phyloP scores from a whole-genome alignment of 1,139 yeast species.

The Kazachstania sp. region DNA sequence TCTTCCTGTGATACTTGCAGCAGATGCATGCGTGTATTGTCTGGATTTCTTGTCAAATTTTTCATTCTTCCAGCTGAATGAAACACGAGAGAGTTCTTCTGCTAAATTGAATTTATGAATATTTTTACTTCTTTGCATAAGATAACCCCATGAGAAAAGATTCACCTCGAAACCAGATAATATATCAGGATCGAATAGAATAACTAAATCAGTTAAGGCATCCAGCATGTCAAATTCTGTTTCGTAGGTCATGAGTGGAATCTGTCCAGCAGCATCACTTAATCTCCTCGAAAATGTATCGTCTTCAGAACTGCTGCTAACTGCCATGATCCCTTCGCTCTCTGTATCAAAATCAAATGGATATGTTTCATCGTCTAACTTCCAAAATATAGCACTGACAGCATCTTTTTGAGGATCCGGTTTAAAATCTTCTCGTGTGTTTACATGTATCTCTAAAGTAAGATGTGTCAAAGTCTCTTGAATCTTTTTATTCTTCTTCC shows the following conservation, averaged over 20 bases:
- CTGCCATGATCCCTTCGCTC: slow-evolving; percentile 33
- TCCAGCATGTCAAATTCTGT: slow-evolving; percentile 51
- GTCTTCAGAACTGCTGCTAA: slow-evolving; percentile 7
- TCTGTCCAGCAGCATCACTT: slow-evolving; percentile 12
- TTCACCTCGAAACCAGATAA: slow-evolving; percentile 80
- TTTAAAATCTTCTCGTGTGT: slow-evolving; percentile 39
- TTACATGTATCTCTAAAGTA: slow-evolving; percentile 59
- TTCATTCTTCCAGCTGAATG: slow-evolving; percentile 41
- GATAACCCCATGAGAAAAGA: slow-evolving; percentile 79
- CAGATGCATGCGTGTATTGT: slow-evolving; percentile 77
- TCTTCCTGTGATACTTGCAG: slow-evolving; percentile 62
- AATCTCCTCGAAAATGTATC: slow-evolving; percentile 6
- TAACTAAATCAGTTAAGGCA: slow-evolving; percentile 47
- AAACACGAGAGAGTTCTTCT: slow-evolving; percentile 45
- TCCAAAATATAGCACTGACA: slow-evolving; percentile 55
- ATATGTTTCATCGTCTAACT: slow-evolving; percentile 41
- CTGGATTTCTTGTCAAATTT: slow-evolving; percentile 51
- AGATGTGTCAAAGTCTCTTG: slow-evolving; percentile 47
- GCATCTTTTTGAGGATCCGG: slow-evolving; percentile 67
- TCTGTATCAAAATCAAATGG: slow-evolving; percentile 29
- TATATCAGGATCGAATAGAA: slow-evolving; percentile 74
- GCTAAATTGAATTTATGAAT: slow-evolving; percentile 46
- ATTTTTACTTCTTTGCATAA: slow-evolving; percentile 53
- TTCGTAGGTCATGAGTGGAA: slow-evolving; percentile 32
- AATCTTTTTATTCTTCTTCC: slow-evolving; percentile 34